Base-by-base conservation (phyloP, 495 filamentous ascomycete species). In the Daldinia loculata region DNA sequence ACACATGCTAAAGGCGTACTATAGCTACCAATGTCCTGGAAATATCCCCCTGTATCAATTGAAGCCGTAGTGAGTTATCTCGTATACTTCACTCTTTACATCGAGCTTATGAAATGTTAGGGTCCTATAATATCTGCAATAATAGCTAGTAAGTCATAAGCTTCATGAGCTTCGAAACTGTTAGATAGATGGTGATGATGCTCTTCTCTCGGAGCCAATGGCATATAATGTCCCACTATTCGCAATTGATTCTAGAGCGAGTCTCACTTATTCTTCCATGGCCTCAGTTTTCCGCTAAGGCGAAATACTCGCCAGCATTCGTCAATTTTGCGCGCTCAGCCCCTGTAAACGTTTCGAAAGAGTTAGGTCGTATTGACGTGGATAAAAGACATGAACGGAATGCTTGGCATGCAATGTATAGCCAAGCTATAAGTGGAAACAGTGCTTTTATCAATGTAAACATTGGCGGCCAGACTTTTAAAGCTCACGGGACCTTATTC, bases 321-420 rank as follows among this genome's bases (percentile, higher is more conserved):
- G 50, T 53, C 50, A 53, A 53, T 53, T 30, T 30, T 29, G 12
- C 1, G 24, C 15, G 12, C 12, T 53, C 27, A 27, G 26, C 24
- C 50, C 26, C 50, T n/a, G 50, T n/a, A 53, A 24, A 53, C 26
- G 4, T 30, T 27, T 30, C 0, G 22, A 56, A 61, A 22, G 9
- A 56, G 51, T 36, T 32, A 24, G 30, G 19, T 62, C 14, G 51
- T 22, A 62, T 43, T 51, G 59, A 41, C 50, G 66, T 68, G 38
- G 58, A 68, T 61, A 51, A 19, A 48, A 67, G 55, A 69, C 66
- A 69, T 69, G 66, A 69, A 69, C 66, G 30, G 30, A 51, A 63
- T 41, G 59, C 66, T 69, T 69, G 66, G 66, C 66, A 41, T 57
- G 53, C 43, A 39, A 50, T 51, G 39, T 22, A 39, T 45, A 51